Base-by-base conservation (phyloP, 2,329 filamentous ascomycete genomes). In the Hypoxylon sp. region DNA sequence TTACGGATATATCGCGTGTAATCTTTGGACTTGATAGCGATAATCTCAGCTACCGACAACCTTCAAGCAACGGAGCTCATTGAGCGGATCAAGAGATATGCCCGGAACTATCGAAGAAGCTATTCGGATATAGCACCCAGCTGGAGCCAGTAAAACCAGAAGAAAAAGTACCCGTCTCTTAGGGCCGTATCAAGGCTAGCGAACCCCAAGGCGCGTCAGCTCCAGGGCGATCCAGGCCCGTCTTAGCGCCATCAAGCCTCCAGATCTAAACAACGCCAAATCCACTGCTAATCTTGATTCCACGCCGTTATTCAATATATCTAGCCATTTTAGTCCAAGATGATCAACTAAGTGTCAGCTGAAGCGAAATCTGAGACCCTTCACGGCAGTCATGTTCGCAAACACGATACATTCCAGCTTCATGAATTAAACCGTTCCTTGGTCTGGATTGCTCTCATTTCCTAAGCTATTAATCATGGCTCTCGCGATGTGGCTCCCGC, bases 301-400 rank as follows among this genome's bases (percentile, higher is more conserved):
- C 48, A 65, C 27, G 39, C 51, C 45, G 55, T 58, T 65, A 65
- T 65, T 60, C 54, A 48, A 45, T 32, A 23, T 32, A 6, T 50
- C 62, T 68, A 68, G 39, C 58, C 39, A 8, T 11, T 60, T 63
- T 57, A 29, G 62, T 62, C 37, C 16, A 68, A 62, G 45, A 56
- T 50, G 34, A 53, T 56, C 45, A 29, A 27, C 57, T 55, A 39
- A 47, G 21, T 60, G 32, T 56, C 58, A 68, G 62, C 58, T 68
- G 62, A 65, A 57, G 54, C 47, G 19, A 63, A 56, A 56, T 54
- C 58, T 68, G 65, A 68, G 60, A 63, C 65, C 39, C 7, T 54
- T 54, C 65, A 30, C 27, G 51, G 62, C 50, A 65, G 57, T 56
- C 29, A 58, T 43, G 21, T 50, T 62, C 37, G 30, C 62, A 41